phyloP scores from a whole-genome alignment of 495 filamentous ascomycete species.

The Neurospora terricola region DNA sequence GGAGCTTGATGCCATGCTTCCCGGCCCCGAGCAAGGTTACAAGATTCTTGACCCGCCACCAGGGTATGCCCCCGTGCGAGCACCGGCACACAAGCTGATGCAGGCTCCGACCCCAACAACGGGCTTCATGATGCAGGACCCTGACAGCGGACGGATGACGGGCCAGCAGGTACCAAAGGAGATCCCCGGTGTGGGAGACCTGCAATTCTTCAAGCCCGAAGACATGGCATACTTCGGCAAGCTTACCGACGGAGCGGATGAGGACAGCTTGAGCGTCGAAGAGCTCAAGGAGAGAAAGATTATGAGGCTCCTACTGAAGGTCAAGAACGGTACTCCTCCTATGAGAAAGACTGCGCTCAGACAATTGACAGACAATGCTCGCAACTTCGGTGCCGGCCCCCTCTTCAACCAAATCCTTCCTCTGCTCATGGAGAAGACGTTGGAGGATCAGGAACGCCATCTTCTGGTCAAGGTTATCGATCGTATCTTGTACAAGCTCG shows the following conservation, averaged over 20 bases:
- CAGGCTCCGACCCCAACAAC: slow-evolving; percentile 60
- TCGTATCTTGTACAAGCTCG: slow-evolving; percentile 95
- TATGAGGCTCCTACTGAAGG: slow-evolving; percentile 91
- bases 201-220: slow-evolving; percentile 98
- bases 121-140: slow-evolving; percentile 98
- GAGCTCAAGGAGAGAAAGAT: slow-evolving; percentile 98
- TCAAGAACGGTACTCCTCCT: slow-evolving; percentile 98
- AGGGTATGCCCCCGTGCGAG: slow-evolving; percentile 79
- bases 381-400: slow-evolving; percentile 89
- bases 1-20: slow-evolving; percentile 86
- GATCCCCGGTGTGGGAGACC: slow-evolving; percentile 92
- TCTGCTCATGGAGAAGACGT: slow-evolving; percentile 93
- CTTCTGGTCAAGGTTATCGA: slow-evolving; percentile 98
- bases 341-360: slow-evolving; percentile 99
- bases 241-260: slow-evolving; percentile 88
- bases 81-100: slow-evolving; percentile 65
- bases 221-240: slow-evolving; percentile 99
- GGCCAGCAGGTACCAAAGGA: slow-evolving; percentile 93
- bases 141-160: slow-evolving; percentile 65
- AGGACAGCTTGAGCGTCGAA: slow-evolving; percentile 83
- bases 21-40: slow-evolving; percentile 69
- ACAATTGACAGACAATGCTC: slow-evolving; percentile 94
- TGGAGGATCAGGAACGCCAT: slow-evolving; percentile 98
- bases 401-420: slow-evolving; percentile 98
- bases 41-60: slow-evolving; percentile 87